Conservation (phyloP, 768 basidiomycete genomes). For the Termitomyces sp. region DNA sequence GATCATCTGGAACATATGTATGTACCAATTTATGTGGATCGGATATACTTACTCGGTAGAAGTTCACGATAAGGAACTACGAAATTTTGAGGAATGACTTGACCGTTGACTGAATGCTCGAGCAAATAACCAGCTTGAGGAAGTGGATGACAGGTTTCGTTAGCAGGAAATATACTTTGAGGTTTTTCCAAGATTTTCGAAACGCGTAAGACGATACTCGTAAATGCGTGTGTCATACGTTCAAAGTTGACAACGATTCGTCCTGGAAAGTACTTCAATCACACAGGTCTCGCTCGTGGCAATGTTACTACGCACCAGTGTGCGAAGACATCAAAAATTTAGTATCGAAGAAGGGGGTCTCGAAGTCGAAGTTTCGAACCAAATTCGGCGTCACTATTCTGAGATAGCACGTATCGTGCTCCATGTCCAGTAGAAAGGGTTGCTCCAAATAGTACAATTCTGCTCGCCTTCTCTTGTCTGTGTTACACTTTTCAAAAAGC, state of each 20-base stretch:
- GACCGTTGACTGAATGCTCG: neutral
- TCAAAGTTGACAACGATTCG: neutral
- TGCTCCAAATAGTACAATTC: constrained; percentile 1
- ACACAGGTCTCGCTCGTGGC: neutral
- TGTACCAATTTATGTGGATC: neutral
- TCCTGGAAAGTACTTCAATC: neutral
- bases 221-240: neutral
- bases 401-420: neutral
- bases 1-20: no score
- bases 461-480: neutral
- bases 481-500: neutral
- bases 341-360: neutral
- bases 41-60: neutral
- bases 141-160: neutral
- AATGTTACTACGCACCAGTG: neutral
- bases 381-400: neutral
- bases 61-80: neutral
- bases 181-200: neutral
- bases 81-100: neutral
- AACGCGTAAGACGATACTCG: neutral
- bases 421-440: neutral
- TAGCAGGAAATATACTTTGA: neutral
- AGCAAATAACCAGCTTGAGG: neutral
- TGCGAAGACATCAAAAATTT: neutral
- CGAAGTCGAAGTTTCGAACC: neutral